phyloP scores from a whole-genome alignment of 2,329 filamentous ascomycete species.

The Teratosphaeria viscida region DNA sequence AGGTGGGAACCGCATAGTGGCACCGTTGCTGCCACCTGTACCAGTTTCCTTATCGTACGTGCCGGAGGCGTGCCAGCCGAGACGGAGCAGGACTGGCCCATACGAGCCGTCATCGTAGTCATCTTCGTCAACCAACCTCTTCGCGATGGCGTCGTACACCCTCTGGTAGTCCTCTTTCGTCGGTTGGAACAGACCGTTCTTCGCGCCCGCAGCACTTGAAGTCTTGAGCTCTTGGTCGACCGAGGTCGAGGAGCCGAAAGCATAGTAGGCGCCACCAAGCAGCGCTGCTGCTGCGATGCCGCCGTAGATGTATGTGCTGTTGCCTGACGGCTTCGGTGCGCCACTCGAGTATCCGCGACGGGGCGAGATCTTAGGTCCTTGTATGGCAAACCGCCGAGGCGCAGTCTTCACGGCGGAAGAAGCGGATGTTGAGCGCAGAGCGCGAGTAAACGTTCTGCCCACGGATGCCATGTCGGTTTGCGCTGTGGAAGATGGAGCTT shows the following conservation, averaged over 20 bases:
- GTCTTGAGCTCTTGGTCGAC: constrained; percentile 31
- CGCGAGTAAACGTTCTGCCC: constrained; percentile 30
- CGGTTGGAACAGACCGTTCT: constrained; percentile 50
- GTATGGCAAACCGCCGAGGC: constrained; percentile 46
- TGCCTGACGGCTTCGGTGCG: constrained; percentile 16
- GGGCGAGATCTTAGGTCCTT: constrained; percentile 62
- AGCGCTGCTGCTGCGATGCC: constrained; percentile 47
- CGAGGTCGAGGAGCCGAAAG: constrained; percentile 36
- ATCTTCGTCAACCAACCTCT: constrained; percentile 72
- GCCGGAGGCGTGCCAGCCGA: constrained; percentile 90
- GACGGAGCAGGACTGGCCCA: constrained; percentile 77
- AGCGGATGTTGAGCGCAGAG: constrained; percentile 31
- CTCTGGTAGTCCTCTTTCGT: constrained; percentile 85
- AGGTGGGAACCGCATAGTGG: constrained; percentile 66
- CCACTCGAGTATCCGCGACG: constrained; percentile 63
- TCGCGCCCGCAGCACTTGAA: constrained; percentile 18
- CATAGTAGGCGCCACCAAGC: constrained; percentile 54
- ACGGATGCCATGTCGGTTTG: constrained; percentile 26
- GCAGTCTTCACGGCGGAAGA: constrained; percentile 46
- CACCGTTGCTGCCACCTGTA: constrained; percentile 90
- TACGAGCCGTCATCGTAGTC: constrained; percentile 97
- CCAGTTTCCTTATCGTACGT: constrained; percentile 82
- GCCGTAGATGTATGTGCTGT: constrained; percentile 46
- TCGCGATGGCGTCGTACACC: constrained; percentile 81
- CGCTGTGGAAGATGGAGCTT: background rate